phyloP scores from a whole-genome alignment of 805 yeast species.

The Wickerhamiella lipophila region DNA sequence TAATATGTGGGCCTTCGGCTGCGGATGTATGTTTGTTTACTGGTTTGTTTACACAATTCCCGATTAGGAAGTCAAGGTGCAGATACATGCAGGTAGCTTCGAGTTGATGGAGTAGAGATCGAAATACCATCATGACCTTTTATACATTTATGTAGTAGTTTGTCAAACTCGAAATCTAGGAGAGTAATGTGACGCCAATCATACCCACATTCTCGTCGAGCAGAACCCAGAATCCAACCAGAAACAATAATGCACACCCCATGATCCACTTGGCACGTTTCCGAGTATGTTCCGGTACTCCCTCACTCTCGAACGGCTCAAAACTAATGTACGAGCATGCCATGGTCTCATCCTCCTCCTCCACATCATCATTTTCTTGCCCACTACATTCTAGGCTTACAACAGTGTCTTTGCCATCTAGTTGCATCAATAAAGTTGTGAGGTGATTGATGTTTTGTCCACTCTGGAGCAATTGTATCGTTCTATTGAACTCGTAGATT shows the following conservation, averaged over 20 bases:
- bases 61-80: conserved; percentile 4
- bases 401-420: neutral
- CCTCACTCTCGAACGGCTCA: neutral
- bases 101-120: too few species aligned
- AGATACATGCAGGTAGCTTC: neutral
- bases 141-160: too few species aligned
- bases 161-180: too few species aligned
- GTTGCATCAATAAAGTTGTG: neutral
- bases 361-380: neutral
- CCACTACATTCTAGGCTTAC: neutral
- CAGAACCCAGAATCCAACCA: neutral
- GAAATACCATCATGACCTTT: too few species aligned
- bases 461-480: neutral
- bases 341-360: neutral
- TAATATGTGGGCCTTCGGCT: neutral
- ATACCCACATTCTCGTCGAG: neutral
- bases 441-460: neutral
- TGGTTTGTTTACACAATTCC: conserved; percentile 3
- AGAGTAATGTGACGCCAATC: too few species aligned
- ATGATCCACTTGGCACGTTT: neutral
- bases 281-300: neutral
- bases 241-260: neutral
- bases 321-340: neutral
- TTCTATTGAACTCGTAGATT: neutral
- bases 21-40: neutral